These are phyloP conservation scores for Moesziomyces sp. DNA, from an alignment of 1,284 basidiomycete genomes.

Conservation along the genomic window DNA sequence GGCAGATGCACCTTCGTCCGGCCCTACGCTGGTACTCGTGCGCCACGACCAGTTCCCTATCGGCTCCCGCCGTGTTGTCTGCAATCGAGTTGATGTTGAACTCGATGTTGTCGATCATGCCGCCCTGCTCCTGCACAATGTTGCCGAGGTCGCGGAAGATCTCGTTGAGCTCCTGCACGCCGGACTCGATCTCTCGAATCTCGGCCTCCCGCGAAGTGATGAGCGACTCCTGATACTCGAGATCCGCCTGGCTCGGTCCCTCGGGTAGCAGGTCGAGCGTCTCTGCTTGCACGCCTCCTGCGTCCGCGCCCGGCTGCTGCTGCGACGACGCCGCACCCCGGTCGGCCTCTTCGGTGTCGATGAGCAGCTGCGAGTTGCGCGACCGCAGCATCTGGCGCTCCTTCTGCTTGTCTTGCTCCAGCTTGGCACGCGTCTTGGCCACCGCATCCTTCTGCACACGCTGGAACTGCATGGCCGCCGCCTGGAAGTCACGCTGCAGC, in stretches of 20 bases:
- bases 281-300: conserved; percentile 16
- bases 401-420: conserved; percentile 81
- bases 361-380: conserved; percentile 48
- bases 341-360: conserved; percentile 31
- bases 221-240: conserved; percentile 94
- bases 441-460: conserved; percentile 88
- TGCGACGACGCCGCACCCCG: neutral
- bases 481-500: conserved; percentile 89
- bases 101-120: conserved; percentile 97
- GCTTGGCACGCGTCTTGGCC: conserved; percentile 81
- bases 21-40: conserved; percentile 95
- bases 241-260: conserved; percentile 77
- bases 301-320: neutral
- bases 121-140: conserved; percentile 92
- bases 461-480: conserved; percentile 90
- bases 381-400: conserved; percentile 75
- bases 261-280: conserved; percentile 22
- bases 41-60: conserved; percentile 87
- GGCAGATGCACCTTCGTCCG: conserved; percentile 85
- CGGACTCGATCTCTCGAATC: conserved; percentile 95
- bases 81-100: conserved; percentile 90
- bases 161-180: conserved; percentile 95
- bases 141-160: conserved; percentile 97
- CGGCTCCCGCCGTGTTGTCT: conserved; percentile 83
- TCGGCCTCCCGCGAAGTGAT: conserved; percentile 95